Evolutionary conservation across 352 stramenopile genomes (phyloP).

Genomic region (Globisporangium ultimum): DNA sequence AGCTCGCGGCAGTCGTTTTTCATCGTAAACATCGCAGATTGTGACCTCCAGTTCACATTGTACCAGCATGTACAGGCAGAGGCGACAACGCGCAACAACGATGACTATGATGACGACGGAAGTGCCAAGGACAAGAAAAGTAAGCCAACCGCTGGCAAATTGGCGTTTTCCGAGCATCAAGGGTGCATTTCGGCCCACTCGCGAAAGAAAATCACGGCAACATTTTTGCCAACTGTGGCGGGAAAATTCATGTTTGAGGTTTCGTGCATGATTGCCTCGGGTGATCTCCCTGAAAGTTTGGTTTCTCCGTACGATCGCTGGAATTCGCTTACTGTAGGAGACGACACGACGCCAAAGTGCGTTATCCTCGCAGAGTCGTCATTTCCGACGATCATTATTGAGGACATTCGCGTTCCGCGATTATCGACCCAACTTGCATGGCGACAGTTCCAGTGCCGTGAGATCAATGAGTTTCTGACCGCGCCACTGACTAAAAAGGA

Average conservation of each 20-base stretch:
- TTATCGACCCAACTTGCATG: constrained; percentile 52
- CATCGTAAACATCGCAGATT: constrained; percentile 80
- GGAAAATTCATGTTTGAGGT: constrained; percentile 74
- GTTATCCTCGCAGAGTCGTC: constrained; percentile 69
- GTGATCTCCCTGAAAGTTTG: constrained; percentile 4
- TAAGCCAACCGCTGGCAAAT: constrained; percentile 4
- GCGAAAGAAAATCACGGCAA: constrained; percentile 74
- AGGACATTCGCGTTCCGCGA: constrained; percentile 71
- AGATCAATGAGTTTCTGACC: constrained; percentile 69
- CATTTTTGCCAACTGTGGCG: constrained; percentile 60
- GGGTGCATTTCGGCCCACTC: constrained; percentile 73
- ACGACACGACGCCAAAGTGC: constrained; percentile 19
- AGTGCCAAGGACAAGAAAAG: not conserved
- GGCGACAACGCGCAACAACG: not conserved
- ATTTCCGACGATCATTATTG: constrained; percentile 84
- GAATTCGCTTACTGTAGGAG: not conserved
- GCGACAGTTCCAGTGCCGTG: constrained; percentile 69
- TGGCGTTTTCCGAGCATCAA: constrained; percentile 58
- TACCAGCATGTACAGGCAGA: constrained; percentile 34
- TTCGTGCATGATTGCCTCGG: constrained; percentile 37
- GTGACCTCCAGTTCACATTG: constrained; percentile 58
- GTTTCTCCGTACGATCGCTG: constrained; percentile 23
- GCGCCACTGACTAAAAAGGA: constrained; percentile 42
- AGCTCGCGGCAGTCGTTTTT: constrained; percentile 54
- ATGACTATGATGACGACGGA: constrained; percentile 9